A percentile compares a stretch with the other conserved stretches of the same genome.
Evolutionary conservation across 345 rosid genomes (phyloP).

Genomic region (Eucalyptus erythrocorys): DNA sequence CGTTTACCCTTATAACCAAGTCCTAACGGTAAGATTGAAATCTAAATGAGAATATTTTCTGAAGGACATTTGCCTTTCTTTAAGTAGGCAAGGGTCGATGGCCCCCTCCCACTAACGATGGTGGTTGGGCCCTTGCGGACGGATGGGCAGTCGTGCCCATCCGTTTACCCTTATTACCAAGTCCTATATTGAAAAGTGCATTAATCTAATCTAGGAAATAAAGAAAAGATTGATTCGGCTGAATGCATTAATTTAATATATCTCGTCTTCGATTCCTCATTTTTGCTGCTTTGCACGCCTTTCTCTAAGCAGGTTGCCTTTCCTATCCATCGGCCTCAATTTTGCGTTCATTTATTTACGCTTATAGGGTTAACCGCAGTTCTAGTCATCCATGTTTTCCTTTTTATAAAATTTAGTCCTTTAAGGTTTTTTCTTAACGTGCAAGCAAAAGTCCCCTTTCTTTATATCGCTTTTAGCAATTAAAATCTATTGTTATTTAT

Average conservation of each 20-base stretch:
- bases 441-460: background rate
- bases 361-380: background rate
- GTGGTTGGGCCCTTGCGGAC: too few species aligned
- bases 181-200: background rate
- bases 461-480: background rate
- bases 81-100: too few species aligned
- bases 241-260: background rate
- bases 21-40: too few species aligned
- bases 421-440: background rate
- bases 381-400: background rate
- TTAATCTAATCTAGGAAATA: background rate
- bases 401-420: background rate
- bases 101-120: too few species aligned
- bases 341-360: background rate
- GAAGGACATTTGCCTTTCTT: too few species aligned
- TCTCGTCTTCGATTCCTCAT: background rate
- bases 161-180: too few species aligned
- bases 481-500: background rate
- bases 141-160: too few species aligned
- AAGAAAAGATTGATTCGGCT: background rate
- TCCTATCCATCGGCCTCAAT: background rate
- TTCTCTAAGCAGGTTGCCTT: background rate
- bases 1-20: too few species aligned
- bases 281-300: background rate
- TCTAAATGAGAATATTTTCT: too few species aligned